Percentiles rank a stretch among this genome's conserved stretches.
Conservation (phyloP, 352 stramenopile species). For the Phytophthora sojae region DNA sequence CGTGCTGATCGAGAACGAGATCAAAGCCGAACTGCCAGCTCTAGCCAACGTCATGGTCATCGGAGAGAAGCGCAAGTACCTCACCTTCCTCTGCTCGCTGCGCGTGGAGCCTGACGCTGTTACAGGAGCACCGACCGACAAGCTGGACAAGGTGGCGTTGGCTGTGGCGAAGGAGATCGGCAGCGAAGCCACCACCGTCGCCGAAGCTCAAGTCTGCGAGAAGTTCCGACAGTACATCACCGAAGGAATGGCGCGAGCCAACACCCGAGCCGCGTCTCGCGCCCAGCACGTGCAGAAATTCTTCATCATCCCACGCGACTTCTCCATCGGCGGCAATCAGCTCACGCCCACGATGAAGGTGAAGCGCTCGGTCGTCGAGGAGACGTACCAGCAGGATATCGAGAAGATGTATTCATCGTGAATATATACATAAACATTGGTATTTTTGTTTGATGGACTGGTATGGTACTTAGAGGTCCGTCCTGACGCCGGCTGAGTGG, state of each 20-base stretch:
- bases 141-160: constrained; percentile 75
- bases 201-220: constrained; percentile 62
- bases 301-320: constrained; percentile 67
- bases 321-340: constrained; percentile 85
- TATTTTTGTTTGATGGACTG: not conserved
- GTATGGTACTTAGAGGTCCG: constrained; percentile 16
- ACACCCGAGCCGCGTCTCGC: constrained; percentile 52
- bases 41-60: constrained; percentile 92
- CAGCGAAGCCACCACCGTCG: constrained; percentile 67
- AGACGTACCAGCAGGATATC: constrained; percentile 89
- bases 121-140: constrained; percentile 57
- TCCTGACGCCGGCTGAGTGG: constrained; percentile 12
- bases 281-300: constrained; percentile 83
- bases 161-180: constrained; percentile 63
- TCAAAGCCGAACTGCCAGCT: constrained; percentile 81
- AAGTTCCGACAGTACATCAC: constrained; percentile 83
- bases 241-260: constrained; percentile 64
- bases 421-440: not conserved
- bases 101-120: constrained; percentile 68
- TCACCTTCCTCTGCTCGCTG: constrained; percentile 88
- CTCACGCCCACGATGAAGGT: constrained; percentile 95
- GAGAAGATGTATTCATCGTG: constrained; percentile 61
- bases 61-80: constrained; percentile 91
- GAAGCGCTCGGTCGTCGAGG: constrained; percentile 88
- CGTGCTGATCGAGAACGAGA: constrained; percentile 85